Percentiles rank a stretch among this genome's conserved stretches.
These are phyloP conservation scores for Suillus brevipes DNA, from an alignment of 768 basidiomycete genomes.

Conservation along the genomic window DNA sequence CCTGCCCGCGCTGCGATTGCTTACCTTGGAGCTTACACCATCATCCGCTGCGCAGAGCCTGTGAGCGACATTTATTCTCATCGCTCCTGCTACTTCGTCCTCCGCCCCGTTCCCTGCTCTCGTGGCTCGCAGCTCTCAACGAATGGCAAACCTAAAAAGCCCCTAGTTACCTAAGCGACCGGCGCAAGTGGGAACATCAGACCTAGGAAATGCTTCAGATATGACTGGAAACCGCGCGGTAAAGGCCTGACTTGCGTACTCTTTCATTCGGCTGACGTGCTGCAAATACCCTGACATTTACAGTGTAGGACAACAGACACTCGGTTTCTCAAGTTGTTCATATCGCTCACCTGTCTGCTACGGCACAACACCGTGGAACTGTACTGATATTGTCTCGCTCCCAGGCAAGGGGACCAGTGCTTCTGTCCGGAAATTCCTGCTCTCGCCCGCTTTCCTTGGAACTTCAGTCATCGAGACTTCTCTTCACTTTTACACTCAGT, in stretches of 20 bases:
- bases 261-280: conserved; percentile 42
- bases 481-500: not conserved
- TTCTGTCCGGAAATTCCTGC: conserved; percentile 11
- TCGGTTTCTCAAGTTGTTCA: conserved; percentile 37
- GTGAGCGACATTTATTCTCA: not conserved
- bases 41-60: not conserved
- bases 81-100: not conserved
- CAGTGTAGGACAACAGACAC: conserved; percentile 32
- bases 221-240: conserved; percentile 25
- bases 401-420: conserved; percentile 39
- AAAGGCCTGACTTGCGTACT: conserved; percentile 23
- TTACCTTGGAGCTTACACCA: not conserved
- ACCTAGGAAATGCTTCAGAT: conserved; percentile 17
- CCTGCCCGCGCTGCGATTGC: not conserved
- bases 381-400: conserved; percentile 28
- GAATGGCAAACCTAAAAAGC: not conserved
- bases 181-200: not conserved
- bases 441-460: not conserved
- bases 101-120: not conserved
- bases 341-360: not conserved
- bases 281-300: conserved; percentile 42
- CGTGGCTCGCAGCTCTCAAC: not conserved
- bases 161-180: not conserved
- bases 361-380: conserved; percentile 6
- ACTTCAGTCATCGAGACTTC: not conserved